Evolutionary conservation across 2,329 filamentous ascomycete genomes (phyloP), one percentile per base, ranked within the genome.

Genomic region (Emmonsiellopsis sp.): DNA sequence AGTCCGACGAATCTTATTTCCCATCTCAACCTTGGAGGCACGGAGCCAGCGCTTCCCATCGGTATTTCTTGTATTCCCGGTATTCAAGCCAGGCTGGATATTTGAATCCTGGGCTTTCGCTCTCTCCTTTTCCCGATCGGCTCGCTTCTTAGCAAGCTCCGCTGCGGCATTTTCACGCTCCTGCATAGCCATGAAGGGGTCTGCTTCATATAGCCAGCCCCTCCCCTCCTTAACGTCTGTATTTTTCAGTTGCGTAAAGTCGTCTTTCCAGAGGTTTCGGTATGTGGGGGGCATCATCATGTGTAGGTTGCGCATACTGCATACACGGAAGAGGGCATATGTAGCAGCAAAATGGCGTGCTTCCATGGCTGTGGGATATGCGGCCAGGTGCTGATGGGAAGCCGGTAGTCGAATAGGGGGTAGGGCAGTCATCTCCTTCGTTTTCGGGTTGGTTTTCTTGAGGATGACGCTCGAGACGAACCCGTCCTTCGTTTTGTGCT

Each of bases 301-400:
- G 66, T 95, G 89, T 63, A 96, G 82, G 67, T 97, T 97, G 71
- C 91, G 90, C 84, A 94, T 95, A 66, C 87, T 96, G 70, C 88
- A 92, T 3, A 97, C 87, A 49, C 93, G 81, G 67, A 93, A 97
- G 7, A 98, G 78, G 2, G 85, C 87, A 71, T 94, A 97, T 0
- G 91, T 89, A 3, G 93, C 93, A 7, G 91, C 90, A 60, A 94
- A 93, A 74, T 98, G 92, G 55, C 87, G 85, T 16, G 93, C 92
- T 74, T 98, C 93, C 8, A 97, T 79, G 1, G 90, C 84, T 4
- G 87, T 93, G 6, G 87, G 80, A 66, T 88, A 85, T 51, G 79
- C 77, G 26, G 89, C 86, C 54, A 93, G 76, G 55, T 92, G 82
- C 62, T 87, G 87, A 65, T 93, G 84, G 51, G 81, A 82, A 1